Evolutionary conservation across 768 basidiomycete species (phyloP).

Genomic region (Kwoniella bestiolae): DNA sequence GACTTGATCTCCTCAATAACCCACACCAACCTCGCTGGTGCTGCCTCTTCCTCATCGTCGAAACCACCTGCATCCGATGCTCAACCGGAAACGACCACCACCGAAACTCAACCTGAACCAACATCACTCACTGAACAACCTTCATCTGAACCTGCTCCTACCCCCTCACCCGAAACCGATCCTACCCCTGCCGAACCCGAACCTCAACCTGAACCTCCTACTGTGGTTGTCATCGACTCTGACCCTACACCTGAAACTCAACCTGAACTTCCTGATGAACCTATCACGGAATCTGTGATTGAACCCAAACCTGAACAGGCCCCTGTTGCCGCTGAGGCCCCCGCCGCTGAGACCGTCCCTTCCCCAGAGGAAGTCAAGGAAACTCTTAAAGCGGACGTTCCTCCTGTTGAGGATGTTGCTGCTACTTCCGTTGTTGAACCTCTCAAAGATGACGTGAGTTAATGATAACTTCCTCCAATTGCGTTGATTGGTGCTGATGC

Average conservation of each 20-base stretch:
- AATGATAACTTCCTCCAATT: neutral
- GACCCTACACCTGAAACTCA: constrained; percentile 1
- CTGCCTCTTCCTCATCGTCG: constrained; percentile 5
- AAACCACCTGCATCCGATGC: neutral
- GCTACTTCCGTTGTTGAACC: constrained; percentile 29
- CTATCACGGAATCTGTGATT: neutral
- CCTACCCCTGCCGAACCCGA: constrained; percentile 1
- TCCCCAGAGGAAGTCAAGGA: constrained; percentile 59
- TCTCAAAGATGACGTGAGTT: constrained; percentile 31
- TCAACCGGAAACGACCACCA: too few species aligned
- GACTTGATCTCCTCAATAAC: constrained; percentile 14
- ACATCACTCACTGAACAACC: neutral
- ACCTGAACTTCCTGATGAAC: neutral
- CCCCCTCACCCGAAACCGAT: neutral
- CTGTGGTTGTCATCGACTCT: constrained; percentile 4
- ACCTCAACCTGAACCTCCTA: neutral
- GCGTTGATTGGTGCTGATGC: neutral
- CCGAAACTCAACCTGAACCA: constrained; percentile 7
- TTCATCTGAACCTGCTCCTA: neutral
- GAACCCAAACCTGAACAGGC: constrained; percentile 15
- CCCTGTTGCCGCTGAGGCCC: constrained; percentile 55
- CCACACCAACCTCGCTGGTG: constrained; percentile 14
- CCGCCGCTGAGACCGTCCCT: constrained; percentile 58
- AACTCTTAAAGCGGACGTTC: constrained; percentile 30
- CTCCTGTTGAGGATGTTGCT: constrained; percentile 29